Evolutionary conservation across 805 yeast species (phyloP).

Genomic region (Hyphopichia homilentoma): DNA sequence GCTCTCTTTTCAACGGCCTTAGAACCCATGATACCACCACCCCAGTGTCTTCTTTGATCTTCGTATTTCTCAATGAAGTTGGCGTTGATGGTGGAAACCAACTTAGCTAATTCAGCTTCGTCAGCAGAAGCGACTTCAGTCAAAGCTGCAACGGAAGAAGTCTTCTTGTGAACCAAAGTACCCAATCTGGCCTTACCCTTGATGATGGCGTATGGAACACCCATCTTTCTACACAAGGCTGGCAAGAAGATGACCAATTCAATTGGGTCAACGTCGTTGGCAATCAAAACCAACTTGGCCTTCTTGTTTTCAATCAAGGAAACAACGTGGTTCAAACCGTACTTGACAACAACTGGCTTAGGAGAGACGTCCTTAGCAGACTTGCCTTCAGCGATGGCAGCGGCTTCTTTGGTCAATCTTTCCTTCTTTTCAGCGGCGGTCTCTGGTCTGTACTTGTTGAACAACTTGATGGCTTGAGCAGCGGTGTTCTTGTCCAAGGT

Average conservation of each 20-base stretch:
- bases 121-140: conserved; percentile 94
- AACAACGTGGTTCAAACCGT: conserved; percentile 99
- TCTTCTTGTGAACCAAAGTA: conserved; percentile 94
- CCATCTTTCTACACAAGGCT: conserved; percentile 99
- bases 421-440: conserved; percentile 96
- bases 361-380: conserved; percentile 93
- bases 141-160: conserved; percentile 94
- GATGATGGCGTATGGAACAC: conserved; percentile 97
- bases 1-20: conserved; percentile 85
- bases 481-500: conserved; percentile 99
- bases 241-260: conserved; percentile 97
- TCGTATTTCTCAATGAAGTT: conserved; percentile 94
- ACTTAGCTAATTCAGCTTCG: conserved; percentile 89
- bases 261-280: conserved; percentile 98
- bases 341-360: conserved; percentile 96
- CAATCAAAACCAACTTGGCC: conserved; percentile 95
- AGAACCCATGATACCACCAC: conserved; percentile 98
- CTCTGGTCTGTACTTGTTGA: conserved; percentile 99
- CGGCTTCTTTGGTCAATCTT: conserved; percentile 98
- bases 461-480: conserved; percentile 91
- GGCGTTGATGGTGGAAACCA: conserved; percentile 88
- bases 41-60: conserved; percentile 98
- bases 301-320: conserved; percentile 97
- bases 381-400: conserved; percentile 98
- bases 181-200: conserved; percentile 99